Conservation (phyloP, 225 moss, liverwort and hornwort genomes). For the Straminergon stramineum region DNA sequence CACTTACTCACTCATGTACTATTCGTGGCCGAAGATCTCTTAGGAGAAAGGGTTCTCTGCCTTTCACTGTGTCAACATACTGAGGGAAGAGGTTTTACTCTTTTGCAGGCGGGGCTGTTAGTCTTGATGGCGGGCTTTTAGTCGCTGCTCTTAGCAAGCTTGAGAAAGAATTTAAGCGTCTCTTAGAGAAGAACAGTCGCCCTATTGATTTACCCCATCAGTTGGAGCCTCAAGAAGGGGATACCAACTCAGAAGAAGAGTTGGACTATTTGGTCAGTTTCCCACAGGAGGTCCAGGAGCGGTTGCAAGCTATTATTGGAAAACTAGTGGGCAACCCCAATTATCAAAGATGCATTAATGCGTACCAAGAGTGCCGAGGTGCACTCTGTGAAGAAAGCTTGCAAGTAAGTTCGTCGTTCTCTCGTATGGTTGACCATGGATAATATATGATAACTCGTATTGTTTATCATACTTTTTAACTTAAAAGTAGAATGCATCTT, state of each 20-base stretch:
- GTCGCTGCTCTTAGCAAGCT: conserved; percentile 59
- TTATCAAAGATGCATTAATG: conserved; percentile 52
- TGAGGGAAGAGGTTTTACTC: background rate
- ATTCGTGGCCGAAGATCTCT: background rate
- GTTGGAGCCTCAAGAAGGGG: conserved; percentile 19
- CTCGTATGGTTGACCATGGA: background rate
- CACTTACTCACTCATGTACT: background rate
- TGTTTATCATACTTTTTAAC: background rate
- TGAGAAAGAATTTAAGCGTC: conserved; percentile 54
- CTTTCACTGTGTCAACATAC: background rate
- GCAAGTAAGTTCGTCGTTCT: conserved; percentile 15
- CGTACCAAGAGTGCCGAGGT: conserved; percentile 53
- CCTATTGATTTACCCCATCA: conserved; percentile 33
- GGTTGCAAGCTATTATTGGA: conserved; percentile 65
- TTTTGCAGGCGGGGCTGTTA: conserved; percentile 23
- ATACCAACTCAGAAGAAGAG: conserved; percentile 14
- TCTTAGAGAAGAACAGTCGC: conserved; percentile 43
- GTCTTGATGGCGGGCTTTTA: conserved; percentile 58
- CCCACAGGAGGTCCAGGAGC: conserved; percentile 32
- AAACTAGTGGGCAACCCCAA: conserved; percentile 42
- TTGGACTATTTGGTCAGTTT: conserved; percentile 31
- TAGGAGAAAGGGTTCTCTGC: background rate
- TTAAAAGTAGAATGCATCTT: background rate
- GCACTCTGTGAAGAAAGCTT: conserved; percentile 45
- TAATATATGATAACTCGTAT: background rate